Conservation (phyloP, 83 land plant species). For the Diphasiastrum complanatum region DNA sequence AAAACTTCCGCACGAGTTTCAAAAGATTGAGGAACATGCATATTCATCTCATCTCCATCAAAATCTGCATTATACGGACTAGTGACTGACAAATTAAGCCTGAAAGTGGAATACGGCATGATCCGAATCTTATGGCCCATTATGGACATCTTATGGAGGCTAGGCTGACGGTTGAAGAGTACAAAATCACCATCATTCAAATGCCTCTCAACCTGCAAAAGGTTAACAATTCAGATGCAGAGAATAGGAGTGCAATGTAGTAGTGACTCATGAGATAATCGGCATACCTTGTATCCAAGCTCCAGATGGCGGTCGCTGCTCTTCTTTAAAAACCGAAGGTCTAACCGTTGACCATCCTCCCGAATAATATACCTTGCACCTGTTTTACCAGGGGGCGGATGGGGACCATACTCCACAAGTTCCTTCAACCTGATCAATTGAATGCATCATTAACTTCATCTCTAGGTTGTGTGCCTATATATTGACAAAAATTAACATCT, state of each 20-base stretch:
- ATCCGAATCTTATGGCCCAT: conserved; percentile 99
- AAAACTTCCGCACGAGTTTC: conserved; percentile 95
- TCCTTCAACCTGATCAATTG: conserved; percentile 65
- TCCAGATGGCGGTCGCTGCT: conserved; percentile 97
- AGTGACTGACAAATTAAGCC: conserved; percentile 91
- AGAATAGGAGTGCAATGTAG: background rate
- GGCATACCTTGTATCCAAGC: conserved; percentile 77
- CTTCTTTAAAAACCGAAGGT: conserved; percentile 90
- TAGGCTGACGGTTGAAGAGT: conserved; percentile 94
- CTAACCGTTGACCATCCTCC: conserved; percentile 95
- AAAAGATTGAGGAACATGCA: conserved; percentile 99
- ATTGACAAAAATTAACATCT: background rate
- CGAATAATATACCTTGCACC: conserved; percentile 98
- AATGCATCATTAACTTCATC: conserved; percentile 5
- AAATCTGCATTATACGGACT: conserved; percentile 99
- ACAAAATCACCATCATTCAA: conserved; percentile 97
- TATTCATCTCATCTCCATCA: conserved; percentile 99
- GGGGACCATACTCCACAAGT: conserved; percentile 97
- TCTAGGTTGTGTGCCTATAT: background rate
- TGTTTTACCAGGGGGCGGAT: conserved; percentile 99
- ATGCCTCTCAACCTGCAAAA: conserved; percentile 90
- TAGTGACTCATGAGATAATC: background rate
- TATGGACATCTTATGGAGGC: conserved; percentile 99
- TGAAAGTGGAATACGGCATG: conserved; percentile 98
- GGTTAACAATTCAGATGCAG: background rate